Evolutionary conservation across 73 alveolate species (phyloP).

Genomic region (Paramecium pentaurelia): DNA sequence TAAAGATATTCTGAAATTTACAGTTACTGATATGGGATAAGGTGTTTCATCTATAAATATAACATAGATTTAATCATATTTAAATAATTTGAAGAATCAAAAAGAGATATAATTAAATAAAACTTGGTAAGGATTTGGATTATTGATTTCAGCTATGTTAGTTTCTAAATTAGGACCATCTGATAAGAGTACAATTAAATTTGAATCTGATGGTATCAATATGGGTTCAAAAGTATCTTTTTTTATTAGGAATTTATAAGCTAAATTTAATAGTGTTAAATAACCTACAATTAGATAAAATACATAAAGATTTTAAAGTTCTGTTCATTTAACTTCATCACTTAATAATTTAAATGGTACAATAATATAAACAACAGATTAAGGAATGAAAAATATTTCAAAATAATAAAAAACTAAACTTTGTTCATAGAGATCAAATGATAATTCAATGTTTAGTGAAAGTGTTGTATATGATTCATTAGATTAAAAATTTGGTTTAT

Average conservation of each 20-base stretch:
- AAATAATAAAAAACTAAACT: background rate
- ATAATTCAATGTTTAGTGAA: background rate
- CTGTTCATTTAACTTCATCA: background rate
- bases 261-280: background rate
- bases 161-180: constrained; percentile 29
- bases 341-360: background rate
- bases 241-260: background rate
- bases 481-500: background rate
- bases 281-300: constrained; percentile 9
- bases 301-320: background rate
- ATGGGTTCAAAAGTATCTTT: constrained; percentile 1
- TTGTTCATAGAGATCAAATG: background rate
- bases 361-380: background rate
- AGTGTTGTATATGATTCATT: background rate
- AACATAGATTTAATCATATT: background rate
- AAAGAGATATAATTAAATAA: background rate
- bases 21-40: constrained; percentile 4
- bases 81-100: background rate
- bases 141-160: constrained; percentile 1
- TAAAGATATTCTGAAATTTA: background rate
- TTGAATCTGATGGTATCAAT: background rate
- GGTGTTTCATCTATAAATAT: background rate
- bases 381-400: background rate
- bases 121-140: constrained; percentile 49
- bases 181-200: background rate